Evolutionary conservation across 441 rosid genomes (phyloP).

Genomic region (Manihot esculenta): DNA sequence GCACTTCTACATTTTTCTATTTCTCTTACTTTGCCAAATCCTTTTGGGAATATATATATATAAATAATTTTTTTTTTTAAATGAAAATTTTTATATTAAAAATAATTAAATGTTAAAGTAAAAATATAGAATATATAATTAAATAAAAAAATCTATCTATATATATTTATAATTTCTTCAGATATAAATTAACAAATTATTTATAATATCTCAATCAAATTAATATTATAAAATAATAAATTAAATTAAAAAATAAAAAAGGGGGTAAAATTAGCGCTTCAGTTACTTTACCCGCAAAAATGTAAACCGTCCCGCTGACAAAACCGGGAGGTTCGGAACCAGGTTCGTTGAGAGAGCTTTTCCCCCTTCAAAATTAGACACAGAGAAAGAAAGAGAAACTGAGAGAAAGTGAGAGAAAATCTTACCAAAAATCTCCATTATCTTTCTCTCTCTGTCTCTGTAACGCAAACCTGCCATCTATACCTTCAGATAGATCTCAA

Average conservation of each 20-base stretch:
- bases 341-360: conserved; percentile 54
- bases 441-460: conserved; percentile 17
- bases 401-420: conserved; percentile 27
- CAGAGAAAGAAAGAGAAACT: conserved; percentile 25
- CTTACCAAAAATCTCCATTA: conserved; percentile 10
- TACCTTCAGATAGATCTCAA: conserved; percentile 14
- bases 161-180: too few species aligned
- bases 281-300: conserved; percentile 26
- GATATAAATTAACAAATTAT: too few species aligned
- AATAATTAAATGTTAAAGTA: too few species aligned
- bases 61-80: too few species aligned
- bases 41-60: too few species aligned
- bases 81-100: too few species aligned
- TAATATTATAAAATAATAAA: neutral
- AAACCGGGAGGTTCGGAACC: conserved; percentile 53
- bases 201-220: too few species aligned
- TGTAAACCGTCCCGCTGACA: conserved; percentile 27
- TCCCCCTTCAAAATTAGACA: conserved; percentile 42
- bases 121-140: too few species aligned
- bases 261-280: conserved; percentile 35
- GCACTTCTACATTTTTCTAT: neutral
- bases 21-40: too few species aligned
- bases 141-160: too few species aligned
- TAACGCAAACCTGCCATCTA: neutral
- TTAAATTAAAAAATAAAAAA: neutral